Evolutionary conservation across 371 early-diverging fungal species (phyloP), one percentile per base, ranked within the genome.

Genomic region (Mortierella sp.): DNA sequence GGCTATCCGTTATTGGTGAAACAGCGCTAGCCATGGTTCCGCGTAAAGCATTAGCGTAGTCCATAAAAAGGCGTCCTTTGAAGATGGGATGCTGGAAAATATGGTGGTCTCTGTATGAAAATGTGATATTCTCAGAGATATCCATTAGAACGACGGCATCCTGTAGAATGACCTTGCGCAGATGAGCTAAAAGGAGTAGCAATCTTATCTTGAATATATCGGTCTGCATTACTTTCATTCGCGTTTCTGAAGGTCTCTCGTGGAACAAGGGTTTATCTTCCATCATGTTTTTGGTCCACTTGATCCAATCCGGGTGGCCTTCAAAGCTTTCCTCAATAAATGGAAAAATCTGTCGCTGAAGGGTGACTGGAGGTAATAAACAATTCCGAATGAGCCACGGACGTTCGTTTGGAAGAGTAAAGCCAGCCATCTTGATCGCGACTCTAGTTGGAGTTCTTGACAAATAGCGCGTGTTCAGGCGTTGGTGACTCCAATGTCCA

Each of bases 371-470:
- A 7, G 55, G 69, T 0, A 62, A 6, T 21, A 41, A 21, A 10
- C 16, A 38, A 8, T 43, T 43, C 4, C 69, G 11, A 3, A 22
- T 10, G 8, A 62, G 19, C 63, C 57, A 69, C 0, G 32, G 43
- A 5, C 28, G 55, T n/a, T 55, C 43, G 21, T 62, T 52, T 0
- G 28, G 57, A 0, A 16, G 13, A 6, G 55, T 69, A 32, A 36
- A 69, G 16, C 69, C 69, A 28, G 69, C 63, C 69, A 69, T 62
- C 1, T 19, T 3, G 4, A 55, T n/a, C 3, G 69, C 63, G 19
- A 69, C 69, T 1, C 22, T 52, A 1, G 33, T 19, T 19, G 50
- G 38, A 10, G 55, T 22, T 1, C 21, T 48, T n/a, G 22, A 5
- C 19, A 62, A 9, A 24, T 62, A 69, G 11, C 62, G 69, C n/a